Conservation (phyloP, 176 grass and related monocot genomes). For the Eleusine coracana region DNA sequence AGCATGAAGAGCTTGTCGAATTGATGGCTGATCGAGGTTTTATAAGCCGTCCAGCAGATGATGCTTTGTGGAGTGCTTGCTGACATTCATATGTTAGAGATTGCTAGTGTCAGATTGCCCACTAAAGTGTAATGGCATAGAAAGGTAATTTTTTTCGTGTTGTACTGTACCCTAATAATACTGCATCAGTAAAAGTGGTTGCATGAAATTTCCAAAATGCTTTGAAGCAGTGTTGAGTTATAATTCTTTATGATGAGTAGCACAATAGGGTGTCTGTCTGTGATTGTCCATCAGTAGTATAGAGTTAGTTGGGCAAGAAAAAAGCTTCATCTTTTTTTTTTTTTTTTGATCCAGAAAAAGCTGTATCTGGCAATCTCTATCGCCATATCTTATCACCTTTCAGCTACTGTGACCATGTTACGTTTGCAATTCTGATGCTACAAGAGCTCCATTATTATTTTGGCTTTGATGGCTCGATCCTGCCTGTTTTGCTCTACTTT, state of each 20-base stretch:
- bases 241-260: background rate
- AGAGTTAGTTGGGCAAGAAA: background rate
- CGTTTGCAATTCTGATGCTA: conserved; percentile 4
- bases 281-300: background rate
- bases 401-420: background rate
- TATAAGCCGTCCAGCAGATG: conserved; percentile 44
- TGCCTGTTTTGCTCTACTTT: conserved; percentile 11
- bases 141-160: background rate
- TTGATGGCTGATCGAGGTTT: conserved; percentile 77
- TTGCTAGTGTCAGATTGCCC: background rate
- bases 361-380: conserved; percentile 10
- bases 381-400: background rate
- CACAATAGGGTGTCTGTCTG: background rate
- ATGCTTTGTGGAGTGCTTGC: conserved; percentile 48
- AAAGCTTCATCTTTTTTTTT: too few relatives aligned
- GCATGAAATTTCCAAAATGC: background rate
- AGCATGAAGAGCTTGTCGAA: conserved; percentile 72
- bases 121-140: conserved; percentile 17
- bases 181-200: background rate
- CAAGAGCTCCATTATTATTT: background rate
- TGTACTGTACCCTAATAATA: conserved; percentile 27
- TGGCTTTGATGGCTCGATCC: background rate
- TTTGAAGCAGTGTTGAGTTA: background rate
- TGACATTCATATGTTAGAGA: conserved; percentile 24
- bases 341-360: background rate